These are phyloP conservation scores for Neospermospora avenae DNA, from an alignment of 2,329 filamentous ascomycete species.

Conservation along the genomic window DNA sequence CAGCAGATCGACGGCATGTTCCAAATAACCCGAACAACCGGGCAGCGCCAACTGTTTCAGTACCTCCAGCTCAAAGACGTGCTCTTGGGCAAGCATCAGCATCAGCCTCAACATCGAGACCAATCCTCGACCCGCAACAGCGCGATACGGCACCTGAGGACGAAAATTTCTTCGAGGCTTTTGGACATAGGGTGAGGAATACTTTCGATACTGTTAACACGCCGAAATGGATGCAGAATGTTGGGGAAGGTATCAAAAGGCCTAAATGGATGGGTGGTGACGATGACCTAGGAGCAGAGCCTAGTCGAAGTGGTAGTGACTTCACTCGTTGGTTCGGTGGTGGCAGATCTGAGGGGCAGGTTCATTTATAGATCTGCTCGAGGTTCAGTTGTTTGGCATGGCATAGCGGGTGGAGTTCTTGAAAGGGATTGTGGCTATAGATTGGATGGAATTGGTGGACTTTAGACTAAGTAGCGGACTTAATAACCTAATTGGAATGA, in stretches of 20 bases:
- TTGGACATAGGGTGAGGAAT: slow-evolving; percentile 84
- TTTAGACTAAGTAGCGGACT: slow-evolving; percentile 5
- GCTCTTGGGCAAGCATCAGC: slow-evolving; percentile 33
- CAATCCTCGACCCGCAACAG: slow-evolving; percentile 27
- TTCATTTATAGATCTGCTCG: slow-evolving; percentile 30
- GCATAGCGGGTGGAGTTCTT: slow-evolving; percentile 34
- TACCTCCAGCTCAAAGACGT: slow-evolving; percentile 34
- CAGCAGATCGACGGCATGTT: slow-evolving; percentile 22
- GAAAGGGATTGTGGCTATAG: slow-evolving; percentile 11
- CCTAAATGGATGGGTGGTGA: slow-evolving; percentile 77
- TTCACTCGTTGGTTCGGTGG: slow-evolving; percentile 59
- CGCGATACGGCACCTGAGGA: slow-evolving; percentile 56
- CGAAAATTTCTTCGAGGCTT: slow-evolving; percentile 78
- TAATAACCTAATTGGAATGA: slow-evolving; percentile 7
- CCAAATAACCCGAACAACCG: slow-evolving; percentile 32
- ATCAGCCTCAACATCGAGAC: slow-evolving; percentile 32
- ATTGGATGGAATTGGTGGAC: neutral
- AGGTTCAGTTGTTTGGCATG: slow-evolving; percentile 12
- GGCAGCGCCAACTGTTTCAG: slow-evolving; percentile 24
- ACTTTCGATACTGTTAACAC: slow-evolving; percentile 81
- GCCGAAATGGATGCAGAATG: slow-evolving; percentile 77
- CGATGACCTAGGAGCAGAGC: slow-evolving; percentile 42
- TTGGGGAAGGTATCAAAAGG: slow-evolving; percentile 66
- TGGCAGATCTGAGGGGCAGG: slow-evolving; percentile 37
- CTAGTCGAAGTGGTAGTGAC: slow-evolving; percentile 38